These are phyloP conservation scores for Tricholoma matsutake DNA, from an alignment of 768 basidiomycete species.

Conservation along the genomic window DNA sequence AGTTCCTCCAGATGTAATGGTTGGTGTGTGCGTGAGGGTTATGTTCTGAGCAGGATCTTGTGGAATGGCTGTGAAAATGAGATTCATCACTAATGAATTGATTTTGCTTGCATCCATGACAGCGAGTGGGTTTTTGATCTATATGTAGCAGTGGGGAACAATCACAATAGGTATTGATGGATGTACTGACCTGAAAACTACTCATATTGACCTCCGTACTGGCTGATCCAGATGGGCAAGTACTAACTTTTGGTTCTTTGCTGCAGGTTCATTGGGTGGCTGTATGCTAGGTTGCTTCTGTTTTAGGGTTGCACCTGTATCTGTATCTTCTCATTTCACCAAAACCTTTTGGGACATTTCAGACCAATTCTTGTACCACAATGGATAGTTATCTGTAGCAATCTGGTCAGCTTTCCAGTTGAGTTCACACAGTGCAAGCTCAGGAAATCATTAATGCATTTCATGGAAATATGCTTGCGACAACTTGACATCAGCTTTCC, in stretches of 20 bases:
- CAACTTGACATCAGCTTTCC: neutral
- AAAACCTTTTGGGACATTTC: neutral
- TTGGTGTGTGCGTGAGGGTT: too few relatives aligned
- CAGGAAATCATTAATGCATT: conserved; percentile 14
- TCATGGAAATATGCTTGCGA: conserved; percentile 6
- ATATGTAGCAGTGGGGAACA: neutral
- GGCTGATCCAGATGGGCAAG: neutral
- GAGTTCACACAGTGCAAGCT: conserved; percentile 14
- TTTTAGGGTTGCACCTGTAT: neutral
- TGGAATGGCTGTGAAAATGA: too few relatives aligned
- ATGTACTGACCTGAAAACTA: neutral
- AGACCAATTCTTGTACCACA: conserved; percentile 7
- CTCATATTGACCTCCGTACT: neutral
- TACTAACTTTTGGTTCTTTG: neutral
- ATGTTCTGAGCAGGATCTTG: too few relatives aligned
- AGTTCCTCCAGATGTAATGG: too few relatives aligned
- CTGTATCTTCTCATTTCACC: neutral
- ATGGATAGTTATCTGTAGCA: conserved; percentile 15
- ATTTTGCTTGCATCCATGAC: too few relatives aligned
- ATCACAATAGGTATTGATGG: neutral
- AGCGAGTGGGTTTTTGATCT: too few relatives aligned
- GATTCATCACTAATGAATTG: too few relatives aligned
- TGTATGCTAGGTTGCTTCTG: neutral
- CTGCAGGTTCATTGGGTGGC: neutral
- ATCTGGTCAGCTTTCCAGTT: conserved; percentile 19